Conservation (phyloP, 345 rosid genomes). For the Aegle marmelos region DNA sequence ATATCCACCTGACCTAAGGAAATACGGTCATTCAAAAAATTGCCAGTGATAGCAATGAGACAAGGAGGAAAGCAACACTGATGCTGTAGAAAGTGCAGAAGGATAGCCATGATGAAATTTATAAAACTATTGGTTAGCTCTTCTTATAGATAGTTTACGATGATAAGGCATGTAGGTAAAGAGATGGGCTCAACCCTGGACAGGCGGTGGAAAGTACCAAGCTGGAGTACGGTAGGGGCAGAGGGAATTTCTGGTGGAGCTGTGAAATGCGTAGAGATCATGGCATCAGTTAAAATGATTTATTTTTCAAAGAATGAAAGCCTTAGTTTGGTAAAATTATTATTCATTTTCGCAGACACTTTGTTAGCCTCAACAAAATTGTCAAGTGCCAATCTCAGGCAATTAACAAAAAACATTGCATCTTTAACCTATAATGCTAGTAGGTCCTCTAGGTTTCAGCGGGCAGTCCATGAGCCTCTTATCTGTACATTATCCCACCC, state of each 20-base stretch:
- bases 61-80: background rate
- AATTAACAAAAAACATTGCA: background rate
- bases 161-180: background rate
- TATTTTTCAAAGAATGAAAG: background rate
- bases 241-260: too few relatives aligned
- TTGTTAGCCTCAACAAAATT: background rate
- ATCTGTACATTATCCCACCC: background rate
- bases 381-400: background rate
- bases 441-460: background rate
- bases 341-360: background rate
- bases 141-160: background rate
- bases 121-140: background rate
- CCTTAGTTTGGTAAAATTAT: background rate
- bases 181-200: too few relatives aligned
- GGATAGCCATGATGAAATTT: constrained; percentile 1
- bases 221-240: too few relatives aligned
- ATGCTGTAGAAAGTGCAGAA: background rate
- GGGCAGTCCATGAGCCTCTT: background rate
- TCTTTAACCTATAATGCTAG: background rate
- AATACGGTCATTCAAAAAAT: background rate
- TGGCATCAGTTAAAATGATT: background rate
- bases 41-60: background rate
- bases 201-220: too few relatives aligned
- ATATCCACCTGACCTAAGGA: background rate
- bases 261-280: too few relatives aligned